These are phyloP conservation scores for Trichoderma sp. DNA, from an alignment of 2,329 filamentous ascomycete genomes.

Conservation along the genomic window DNA sequence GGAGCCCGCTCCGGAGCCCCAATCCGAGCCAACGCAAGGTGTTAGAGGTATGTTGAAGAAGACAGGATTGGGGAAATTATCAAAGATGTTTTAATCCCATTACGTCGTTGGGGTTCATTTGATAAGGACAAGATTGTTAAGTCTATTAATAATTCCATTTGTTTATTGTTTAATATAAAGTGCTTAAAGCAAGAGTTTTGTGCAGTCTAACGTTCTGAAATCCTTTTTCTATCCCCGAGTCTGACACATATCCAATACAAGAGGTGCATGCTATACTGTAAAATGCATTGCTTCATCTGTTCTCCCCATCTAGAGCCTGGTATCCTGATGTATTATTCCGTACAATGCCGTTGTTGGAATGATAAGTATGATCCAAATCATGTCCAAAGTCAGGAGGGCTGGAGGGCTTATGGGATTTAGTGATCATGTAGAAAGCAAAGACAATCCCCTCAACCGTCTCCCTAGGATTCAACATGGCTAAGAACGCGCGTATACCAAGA, in stretches of 20 bases:
- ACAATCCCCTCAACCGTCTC: not conserved
- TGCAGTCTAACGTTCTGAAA: not conserved
- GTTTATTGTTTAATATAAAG: no score
- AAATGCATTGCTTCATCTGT: not conserved
- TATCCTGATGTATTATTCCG: not conserved
- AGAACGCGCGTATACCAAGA: not conserved
- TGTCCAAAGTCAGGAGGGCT: not conserved
- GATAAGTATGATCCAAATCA: not conserved
- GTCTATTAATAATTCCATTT: no score
- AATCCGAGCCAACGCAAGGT: not conserved
- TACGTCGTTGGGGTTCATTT: no score
- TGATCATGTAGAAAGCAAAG: not conserved
- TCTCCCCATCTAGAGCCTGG: not conserved
- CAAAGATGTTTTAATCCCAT: not conserved
- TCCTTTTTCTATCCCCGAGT: not conserved
- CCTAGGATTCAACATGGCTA: not conserved
- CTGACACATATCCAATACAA: not conserved
- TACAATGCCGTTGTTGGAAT: not conserved
- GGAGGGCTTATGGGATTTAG: not conserved
- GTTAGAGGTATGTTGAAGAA: not conserved
- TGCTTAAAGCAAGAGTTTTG: no score
- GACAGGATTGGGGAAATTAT: not conserved
- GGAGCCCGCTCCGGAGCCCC: not conserved
- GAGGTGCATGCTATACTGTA: not conserved
- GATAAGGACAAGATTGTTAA: no score